Conservation (phyloP, 164 flowering plant genomes). For the Saururus chinensis region DNA sequence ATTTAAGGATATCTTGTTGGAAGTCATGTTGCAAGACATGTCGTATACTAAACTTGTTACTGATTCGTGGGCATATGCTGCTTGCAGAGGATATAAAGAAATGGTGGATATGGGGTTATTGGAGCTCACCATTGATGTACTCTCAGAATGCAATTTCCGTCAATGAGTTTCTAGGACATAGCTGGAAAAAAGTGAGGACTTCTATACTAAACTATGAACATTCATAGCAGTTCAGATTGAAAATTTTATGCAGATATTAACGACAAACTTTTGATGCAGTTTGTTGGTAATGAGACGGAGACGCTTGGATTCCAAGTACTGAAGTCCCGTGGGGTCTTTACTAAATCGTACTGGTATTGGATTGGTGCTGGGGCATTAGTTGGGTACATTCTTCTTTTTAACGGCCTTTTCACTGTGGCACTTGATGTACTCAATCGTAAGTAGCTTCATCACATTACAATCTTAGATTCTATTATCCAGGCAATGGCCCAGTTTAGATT, state of each 20-base stretch:
- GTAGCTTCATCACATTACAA: background rate
- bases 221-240: background rate
- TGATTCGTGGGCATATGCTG: no score
- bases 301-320: background rate
- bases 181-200: slow-evolving; percentile 33
- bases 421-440: background rate
- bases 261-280: background rate
- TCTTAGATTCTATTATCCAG: background rate
- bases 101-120: slow-evolving; percentile 62
- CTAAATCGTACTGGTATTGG: background rate
- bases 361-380: background rate
- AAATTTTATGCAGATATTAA: background rate
- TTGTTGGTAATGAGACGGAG: background rate
- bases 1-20: background rate
- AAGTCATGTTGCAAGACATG: no score
- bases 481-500: background rate
- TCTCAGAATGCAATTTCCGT: slow-evolving; percentile 36
- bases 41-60: background rate
- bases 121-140: slow-evolving; percentile 50
- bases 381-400: background rate
- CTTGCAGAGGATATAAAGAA: slow-evolving; percentile 4
- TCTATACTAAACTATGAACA: background rate
- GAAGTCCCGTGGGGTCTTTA: background rate
- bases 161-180: slow-evolving; percentile 37
- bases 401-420: background rate